A percentile compares a stretch with the other conserved stretches of the same genome.
These are phyloP conservation scores for Trametes versicolor DNA, from an alignment of 1,284 basidiomycete genomes.

Conservation along the genomic window DNA sequence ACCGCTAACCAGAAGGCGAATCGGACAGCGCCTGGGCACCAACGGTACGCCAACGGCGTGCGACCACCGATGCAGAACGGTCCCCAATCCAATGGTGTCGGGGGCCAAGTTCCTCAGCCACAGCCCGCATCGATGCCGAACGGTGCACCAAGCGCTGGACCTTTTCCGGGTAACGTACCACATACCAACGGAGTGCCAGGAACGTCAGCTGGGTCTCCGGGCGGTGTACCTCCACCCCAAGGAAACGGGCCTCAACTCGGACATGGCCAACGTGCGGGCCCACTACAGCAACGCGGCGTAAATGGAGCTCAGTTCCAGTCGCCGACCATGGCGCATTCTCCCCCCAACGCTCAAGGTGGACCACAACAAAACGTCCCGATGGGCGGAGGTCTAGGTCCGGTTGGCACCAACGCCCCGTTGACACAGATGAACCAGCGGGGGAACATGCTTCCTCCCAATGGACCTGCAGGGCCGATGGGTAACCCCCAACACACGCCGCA, in stretches of 20 bases:
- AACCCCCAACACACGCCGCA: conserved; percentile 53
- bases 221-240: conserved; percentile 31
- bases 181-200: conserved; percentile 52
- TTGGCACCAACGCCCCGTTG: conserved; percentile 54
- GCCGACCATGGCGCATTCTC: conserved; percentile 54
- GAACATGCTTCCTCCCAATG: conserved; percentile 63
- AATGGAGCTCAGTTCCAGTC: conserved; percentile 55
- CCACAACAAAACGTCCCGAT: conserved; percentile 43
- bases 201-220: conserved; percentile 34
- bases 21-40: conserved; percentile 12
- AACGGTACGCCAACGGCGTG: conserved; percentile 47
- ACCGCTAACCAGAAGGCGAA: conserved; percentile 24
- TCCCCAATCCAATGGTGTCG: conserved; percentile 44
- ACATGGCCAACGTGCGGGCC: conserved; percentile 45
- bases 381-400: conserved; percentile 55
- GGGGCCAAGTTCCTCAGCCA: conserved; percentile 40
- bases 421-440: conserved; percentile 50
- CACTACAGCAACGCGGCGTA: conserved; percentile 49
- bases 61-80: conserved; percentile 34
- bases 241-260: conserved; percentile 31
- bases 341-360: conserved; percentile 46
- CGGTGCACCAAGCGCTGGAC: conserved; percentile 28
- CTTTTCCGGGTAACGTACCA: conserved; percentile 29
- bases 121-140: conserved; percentile 46
- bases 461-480: conserved; percentile 46